Evolutionary conservation across 1,139 yeast species (phyloP).

Genomic region (Saccharomyces hybrid): DNA sequence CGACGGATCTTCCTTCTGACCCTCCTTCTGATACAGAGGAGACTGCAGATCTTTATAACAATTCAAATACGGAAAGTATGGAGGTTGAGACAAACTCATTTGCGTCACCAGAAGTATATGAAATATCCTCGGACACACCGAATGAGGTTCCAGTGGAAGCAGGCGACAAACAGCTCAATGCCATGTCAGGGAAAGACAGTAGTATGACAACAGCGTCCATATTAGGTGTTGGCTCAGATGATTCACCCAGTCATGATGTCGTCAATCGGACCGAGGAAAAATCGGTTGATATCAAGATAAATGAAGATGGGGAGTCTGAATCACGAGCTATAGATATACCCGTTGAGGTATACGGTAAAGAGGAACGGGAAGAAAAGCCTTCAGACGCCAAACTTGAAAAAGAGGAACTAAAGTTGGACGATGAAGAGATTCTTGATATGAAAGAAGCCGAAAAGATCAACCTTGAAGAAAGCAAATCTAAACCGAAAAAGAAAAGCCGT

Average conservation of each 20-base stretch:
- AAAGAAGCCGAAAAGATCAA: neutral
- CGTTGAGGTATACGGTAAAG: neutral
- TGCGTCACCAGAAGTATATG: neutral
- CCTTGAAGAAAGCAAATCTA: neutral
- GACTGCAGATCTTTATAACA: neutral
- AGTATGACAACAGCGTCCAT: neutral
- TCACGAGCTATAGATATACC: conserved; percentile 3
- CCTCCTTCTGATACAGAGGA: neutral
- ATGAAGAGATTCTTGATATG: neutral
- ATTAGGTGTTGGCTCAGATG: neutral
- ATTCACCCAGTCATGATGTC: neutral
- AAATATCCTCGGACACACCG: neutral
- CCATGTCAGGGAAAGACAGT: neutral
- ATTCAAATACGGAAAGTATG: neutral
- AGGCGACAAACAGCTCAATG: neutral
- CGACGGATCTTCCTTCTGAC: neutral
- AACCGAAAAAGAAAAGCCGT: neutral
- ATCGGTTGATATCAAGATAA: neutral
- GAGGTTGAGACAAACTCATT: neutral
- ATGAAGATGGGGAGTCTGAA: neutral
- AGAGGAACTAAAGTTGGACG: neutral
- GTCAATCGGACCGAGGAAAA: neutral
- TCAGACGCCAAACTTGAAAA: neutral
- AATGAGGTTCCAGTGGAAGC: neutral
- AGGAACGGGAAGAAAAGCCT: neutral